Evolutionary conservation across 2,329 filamentous ascomycete genomes (phyloP).

Genomic region (Nemania abortiva): DNA sequence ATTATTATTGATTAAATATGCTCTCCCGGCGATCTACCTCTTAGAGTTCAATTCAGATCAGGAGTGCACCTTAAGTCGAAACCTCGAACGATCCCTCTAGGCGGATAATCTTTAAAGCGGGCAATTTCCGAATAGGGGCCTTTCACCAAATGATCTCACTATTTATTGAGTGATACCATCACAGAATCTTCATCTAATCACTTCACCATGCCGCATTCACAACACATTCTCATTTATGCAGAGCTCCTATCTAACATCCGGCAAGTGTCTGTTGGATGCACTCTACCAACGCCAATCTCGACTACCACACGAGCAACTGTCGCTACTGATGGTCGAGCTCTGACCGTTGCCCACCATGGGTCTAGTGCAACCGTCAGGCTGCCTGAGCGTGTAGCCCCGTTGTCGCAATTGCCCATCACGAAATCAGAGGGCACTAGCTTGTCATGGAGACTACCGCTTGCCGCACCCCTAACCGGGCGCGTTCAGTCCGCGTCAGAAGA

Average conservation of each 20-base stretch:
- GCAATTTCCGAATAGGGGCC: neutral
- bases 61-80: no score
- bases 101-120: constrained; percentile 13
- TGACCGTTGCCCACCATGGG: constrained; percentile 64
- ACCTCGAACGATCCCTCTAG: no score
- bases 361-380: constrained; percentile 54
- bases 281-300: constrained; percentile 60
- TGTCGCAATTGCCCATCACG: constrained; percentile 55
- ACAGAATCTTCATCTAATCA: constrained; percentile 21
- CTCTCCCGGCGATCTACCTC: no score
- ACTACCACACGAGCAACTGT: constrained; percentile 59
- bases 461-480: constrained; percentile 14
- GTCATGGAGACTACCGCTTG: constrained; percentile 67
- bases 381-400: constrained; percentile 57
- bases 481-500: constrained; percentile 51
- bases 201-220: constrained; percentile 42
- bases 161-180: constrained; percentile 1
- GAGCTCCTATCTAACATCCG: constrained; percentile 74
- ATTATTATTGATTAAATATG: no score
- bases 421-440: constrained; percentile 52
- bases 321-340: constrained; percentile 57
- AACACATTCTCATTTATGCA: constrained; percentile 64
- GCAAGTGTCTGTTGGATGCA: constrained; percentile 70
- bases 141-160: neutral
- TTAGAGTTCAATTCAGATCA: no score